Conservation (phyloP, 2,329 filamentous ascomycete species). For the Botrytis paeoniae region DNA sequence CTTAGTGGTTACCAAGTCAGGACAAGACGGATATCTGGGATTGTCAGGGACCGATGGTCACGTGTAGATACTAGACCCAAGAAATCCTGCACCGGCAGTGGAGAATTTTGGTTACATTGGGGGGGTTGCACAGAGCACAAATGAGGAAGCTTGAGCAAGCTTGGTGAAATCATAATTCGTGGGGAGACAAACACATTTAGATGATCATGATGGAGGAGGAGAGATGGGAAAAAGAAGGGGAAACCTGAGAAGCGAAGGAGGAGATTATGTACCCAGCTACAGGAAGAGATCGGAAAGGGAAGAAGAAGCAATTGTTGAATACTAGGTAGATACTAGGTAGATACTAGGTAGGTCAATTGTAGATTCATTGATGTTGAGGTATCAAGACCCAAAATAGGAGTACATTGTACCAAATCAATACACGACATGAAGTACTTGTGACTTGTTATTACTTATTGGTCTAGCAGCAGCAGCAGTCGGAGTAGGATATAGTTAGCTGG, state of each 20-base stretch:
- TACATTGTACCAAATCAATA: background rate
- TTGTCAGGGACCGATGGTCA: background rate
- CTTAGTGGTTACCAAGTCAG: background rate
- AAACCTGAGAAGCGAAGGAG: background rate
- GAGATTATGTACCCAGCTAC: background rate
- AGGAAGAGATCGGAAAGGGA: background rate
- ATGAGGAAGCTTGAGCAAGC: background rate
- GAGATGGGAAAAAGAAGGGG: background rate
- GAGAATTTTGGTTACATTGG: conserved; percentile 2
- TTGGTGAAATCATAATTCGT: background rate
- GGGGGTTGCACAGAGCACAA: background rate
- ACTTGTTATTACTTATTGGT: background rate
- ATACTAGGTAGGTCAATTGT: no score
- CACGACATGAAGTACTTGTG: background rate
- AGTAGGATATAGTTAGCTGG: background rate
- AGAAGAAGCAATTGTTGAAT: background rate
- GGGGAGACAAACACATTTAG: background rate
- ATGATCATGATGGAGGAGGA: background rate
- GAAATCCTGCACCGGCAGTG: conserved; percentile 1
- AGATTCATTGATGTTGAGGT: background rate
- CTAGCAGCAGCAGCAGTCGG: background rate
- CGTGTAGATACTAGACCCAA: background rate
- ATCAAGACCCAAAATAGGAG: background rate
- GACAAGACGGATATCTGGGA: background rate
- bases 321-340: background rate